Evolutionary conservation across 768 basidiomycete species (phyloP).

Genomic region (Floccularia luteovirens): DNA sequence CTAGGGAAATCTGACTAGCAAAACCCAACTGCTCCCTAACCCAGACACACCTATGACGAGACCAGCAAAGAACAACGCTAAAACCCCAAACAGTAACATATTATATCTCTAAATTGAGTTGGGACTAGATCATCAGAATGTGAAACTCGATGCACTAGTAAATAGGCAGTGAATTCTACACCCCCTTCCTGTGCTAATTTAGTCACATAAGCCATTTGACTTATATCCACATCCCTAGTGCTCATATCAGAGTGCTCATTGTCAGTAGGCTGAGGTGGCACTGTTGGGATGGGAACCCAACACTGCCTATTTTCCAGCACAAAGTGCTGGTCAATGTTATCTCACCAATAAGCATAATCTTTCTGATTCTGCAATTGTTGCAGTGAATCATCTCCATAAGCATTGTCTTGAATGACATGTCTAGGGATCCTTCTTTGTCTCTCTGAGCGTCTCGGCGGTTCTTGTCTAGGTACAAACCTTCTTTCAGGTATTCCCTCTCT

Average conservation of each 20-base stretch:
- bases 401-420: neutral
- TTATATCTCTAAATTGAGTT: neutral
- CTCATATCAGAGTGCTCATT: neutral
- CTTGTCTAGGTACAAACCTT: neutral
- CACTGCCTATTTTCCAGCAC: neutral
- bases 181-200: conserved; percentile 1
- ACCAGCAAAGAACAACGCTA: no score
- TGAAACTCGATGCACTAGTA: neutral
- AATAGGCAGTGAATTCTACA: neutral
- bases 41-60: no score
- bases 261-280: neutral
- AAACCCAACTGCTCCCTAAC: no score
- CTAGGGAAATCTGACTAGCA: no score
- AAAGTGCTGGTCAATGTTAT: neutral
- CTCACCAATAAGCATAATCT: neutral
- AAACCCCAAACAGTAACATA: no score
- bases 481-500: neutral
- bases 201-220: neutral
- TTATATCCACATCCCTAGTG: neutral
- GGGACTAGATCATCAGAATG: neutral
- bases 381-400: neutral
- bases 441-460: neutral
- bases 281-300: neutral
- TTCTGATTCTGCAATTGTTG: neutral
- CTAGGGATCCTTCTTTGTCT: neutral